Conservation (phyloP, 1,284 basidiomycete species). For the Porphyrellus sp. region DNA sequence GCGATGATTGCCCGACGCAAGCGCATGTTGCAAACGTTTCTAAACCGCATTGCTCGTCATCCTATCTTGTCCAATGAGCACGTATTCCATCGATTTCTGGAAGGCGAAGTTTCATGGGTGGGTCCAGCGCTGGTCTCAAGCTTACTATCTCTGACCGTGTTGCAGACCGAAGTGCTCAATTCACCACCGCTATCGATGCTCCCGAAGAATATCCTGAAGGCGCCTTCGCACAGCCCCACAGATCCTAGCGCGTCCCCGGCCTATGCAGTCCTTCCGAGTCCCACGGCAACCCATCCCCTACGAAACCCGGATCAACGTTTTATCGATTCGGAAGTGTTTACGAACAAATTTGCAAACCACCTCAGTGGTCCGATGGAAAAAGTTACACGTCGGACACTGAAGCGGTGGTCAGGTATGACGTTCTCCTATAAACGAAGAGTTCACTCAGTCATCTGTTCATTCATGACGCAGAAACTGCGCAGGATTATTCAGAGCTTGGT, state of each 20-base stretch:
- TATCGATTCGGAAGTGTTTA: conserved; percentile 94
- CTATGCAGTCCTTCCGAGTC: conserved; percentile 84
- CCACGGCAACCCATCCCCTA: conserved; percentile 82
- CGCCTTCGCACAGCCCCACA: conserved; percentile 92
- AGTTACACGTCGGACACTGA: conserved; percentile 86
- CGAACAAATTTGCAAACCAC: conserved; percentile 93
- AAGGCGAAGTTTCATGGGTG: conserved; percentile 95
- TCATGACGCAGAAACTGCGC: conserved; percentile 63
- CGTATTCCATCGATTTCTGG: conserved; percentile 92
- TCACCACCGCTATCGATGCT: conserved; percentile 87
- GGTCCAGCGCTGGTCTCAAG: conserved; percentile 13
- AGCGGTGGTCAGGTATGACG: conserved; percentile 84
- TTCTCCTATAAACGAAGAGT: neutral
- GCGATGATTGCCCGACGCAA: conserved; percentile 89
- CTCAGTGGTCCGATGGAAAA: conserved; percentile 92
- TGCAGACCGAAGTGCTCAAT: conserved; percentile 83
- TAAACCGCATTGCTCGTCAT: conserved; percentile 86
- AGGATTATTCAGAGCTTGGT: conserved; percentile 93
- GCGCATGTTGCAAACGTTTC: conserved; percentile 93
- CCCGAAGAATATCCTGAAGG: conserved; percentile 94
- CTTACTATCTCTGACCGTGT: conserved; percentile 5
- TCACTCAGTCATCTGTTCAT: conserved; percentile 4
- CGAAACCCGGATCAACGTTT: conserved; percentile 91
- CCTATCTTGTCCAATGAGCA: conserved; percentile 93
- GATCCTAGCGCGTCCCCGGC: conserved; percentile 71